phyloP scores from a whole-genome alignment of 208 protist genomes.

The Trypanosoma mega region DNA sequence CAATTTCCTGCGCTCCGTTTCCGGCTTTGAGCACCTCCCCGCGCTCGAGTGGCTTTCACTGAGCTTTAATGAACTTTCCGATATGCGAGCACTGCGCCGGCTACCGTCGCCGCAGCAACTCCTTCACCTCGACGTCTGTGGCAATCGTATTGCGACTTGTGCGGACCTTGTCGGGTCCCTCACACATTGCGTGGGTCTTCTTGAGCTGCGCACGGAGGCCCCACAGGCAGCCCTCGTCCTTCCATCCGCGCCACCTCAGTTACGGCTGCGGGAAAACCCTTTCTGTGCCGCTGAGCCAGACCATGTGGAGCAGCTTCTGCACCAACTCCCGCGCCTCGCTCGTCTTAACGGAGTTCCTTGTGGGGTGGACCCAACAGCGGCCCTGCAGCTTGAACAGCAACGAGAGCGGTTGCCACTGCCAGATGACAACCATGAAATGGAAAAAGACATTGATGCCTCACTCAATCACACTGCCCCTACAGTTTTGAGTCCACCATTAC shows the following conservation, averaged over 20 bases:
- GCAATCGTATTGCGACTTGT: conserved; percentile 48
- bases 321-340: conserved; percentile 35
- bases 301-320: conserved; percentile 45
- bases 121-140: conserved; percentile 65
- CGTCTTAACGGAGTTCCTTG: conserved; percentile 62
- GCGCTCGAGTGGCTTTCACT: conserved; percentile 69
- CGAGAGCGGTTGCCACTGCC: neutral
- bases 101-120: conserved; percentile 47
- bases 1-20: conserved; percentile 49
- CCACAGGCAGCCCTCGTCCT: conserved; percentile 16
- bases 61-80: conserved; percentile 61
- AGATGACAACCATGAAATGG: neutral
- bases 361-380: conserved; percentile 44
- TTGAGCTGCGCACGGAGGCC: conserved; percentile 55
- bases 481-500: conserved; percentile 6
- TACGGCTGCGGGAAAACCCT: conserved; percentile 39
- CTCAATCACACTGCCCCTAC: conserved; percentile 2
- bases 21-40: conserved; percentile 31
- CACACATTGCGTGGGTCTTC: conserved; percentile 36
- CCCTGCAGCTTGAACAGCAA: conserved; percentile 17
- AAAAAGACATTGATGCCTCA: neutral
- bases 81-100: conserved; percentile 40
- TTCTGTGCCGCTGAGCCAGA: conserved; percentile 25
- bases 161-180: conserved; percentile 39
- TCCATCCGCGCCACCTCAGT: conserved; percentile 14